These are phyloP conservation scores for Agastache rugosa DNA, from an alignment of 257 asterid genomes.

Conservation along the genomic window DNA sequence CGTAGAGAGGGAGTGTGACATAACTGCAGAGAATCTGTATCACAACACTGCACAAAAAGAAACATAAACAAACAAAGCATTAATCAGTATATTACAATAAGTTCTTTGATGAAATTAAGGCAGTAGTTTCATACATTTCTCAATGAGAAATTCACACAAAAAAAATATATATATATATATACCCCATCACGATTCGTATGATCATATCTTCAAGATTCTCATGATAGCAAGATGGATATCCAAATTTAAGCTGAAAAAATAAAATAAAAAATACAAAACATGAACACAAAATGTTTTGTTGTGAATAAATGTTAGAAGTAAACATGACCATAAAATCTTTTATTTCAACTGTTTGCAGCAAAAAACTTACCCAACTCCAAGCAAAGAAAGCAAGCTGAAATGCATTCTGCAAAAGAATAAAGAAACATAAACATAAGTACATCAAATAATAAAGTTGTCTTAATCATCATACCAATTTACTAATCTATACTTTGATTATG, in stretches of 20 bases:
- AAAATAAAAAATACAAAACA: not conserved
- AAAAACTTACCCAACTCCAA: slow-evolving; percentile 80
- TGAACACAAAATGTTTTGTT: not conserved
- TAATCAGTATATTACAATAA: not conserved
- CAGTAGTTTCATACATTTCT: too few relatives aligned
- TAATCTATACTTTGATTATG: not conserved
- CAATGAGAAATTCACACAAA: not conserved
- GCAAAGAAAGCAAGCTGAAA: slow-evolving; percentile 93
- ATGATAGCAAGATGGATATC: slow-evolving; percentile 82
- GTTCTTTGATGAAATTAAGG: not conserved
- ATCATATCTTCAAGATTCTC: slow-evolving; percentile 61
- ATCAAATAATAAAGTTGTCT: not conserved
- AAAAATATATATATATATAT: slow-evolving; percentile 1
- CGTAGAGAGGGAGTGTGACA: slow-evolving; percentile 72
- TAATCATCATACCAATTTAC: not conserved
- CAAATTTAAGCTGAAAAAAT: slow-evolving; percentile 67
- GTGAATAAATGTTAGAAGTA: not conserved
- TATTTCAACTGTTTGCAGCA: not conserved
- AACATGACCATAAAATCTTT: not conserved
- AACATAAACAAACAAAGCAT: not conserved
- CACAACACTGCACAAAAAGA: slow-evolving; percentile 52
- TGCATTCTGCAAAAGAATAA: slow-evolving; percentile 67
- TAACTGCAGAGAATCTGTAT: slow-evolving; percentile 81
- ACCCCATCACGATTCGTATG: slow-evolving; percentile 83
- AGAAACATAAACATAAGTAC: not conserved